Conservation (phyloP, 2,329 filamentous ascomycete genomes). For the Diplodia intermedia region DNA sequence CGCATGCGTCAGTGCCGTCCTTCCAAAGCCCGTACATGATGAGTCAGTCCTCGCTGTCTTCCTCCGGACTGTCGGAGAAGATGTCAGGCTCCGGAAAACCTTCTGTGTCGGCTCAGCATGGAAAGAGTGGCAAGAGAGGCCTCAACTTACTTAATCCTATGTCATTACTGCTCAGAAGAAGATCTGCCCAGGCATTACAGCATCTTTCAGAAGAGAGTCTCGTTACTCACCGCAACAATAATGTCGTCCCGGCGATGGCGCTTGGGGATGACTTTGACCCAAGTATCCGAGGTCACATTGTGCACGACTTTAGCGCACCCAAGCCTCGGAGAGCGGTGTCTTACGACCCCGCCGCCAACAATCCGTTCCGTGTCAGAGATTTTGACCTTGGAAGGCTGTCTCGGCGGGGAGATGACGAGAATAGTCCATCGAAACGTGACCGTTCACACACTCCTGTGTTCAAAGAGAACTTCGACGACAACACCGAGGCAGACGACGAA, state of each 20-base stretch:
- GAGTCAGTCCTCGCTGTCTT: constrained; percentile 32
- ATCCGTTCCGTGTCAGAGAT: constrained; percentile 29
- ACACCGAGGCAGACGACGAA: constrained; percentile 54
- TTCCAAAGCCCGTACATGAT: constrained; percentile 25
- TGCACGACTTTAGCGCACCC: constrained; percentile 71
- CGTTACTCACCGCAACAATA: constrained; percentile 56
- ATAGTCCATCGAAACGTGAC: constrained; percentile 48
- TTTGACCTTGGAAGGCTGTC: constrained; percentile 4
- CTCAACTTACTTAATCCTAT: constrained; percentile 67
- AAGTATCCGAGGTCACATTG: constrained; percentile 66
- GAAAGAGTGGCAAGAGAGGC: constrained; percentile 56
- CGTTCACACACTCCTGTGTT: constrained; percentile 64
- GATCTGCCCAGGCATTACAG: constrained; percentile 60
- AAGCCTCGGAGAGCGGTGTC: constrained; percentile 42
- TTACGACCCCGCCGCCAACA: constrained; percentile 9
- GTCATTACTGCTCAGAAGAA: constrained; percentile 63
- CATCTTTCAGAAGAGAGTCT: constrained; percentile 58
- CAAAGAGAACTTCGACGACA: constrained; percentile 63
- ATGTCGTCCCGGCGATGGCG: constrained; percentile 54
- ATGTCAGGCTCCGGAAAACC: constrained; percentile 40
- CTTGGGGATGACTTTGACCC: constrained; percentile 67
- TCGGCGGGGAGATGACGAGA: constrained; percentile 37
- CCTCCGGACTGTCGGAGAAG: constrained; percentile 41
- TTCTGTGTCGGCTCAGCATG: constrained; percentile 36
- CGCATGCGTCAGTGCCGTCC: background rate